These are phyloP conservation scores for Cryptococcus amylolentus DNA, from an alignment of 1,284 basidiomycete species.

Conservation along the genomic window DNA sequence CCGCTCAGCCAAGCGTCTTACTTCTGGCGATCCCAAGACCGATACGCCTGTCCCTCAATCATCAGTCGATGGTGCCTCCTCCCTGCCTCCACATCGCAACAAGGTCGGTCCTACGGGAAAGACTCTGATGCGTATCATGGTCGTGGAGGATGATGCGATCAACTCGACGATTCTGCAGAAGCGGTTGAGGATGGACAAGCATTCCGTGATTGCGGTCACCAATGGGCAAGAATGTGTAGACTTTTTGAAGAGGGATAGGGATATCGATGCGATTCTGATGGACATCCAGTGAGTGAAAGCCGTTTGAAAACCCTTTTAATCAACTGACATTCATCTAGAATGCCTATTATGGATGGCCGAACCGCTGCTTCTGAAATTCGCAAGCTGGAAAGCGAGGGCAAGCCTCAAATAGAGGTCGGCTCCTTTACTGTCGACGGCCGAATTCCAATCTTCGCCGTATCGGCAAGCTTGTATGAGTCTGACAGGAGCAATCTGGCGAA, in stretches of 20 bases:
- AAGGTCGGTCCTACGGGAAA: conserved; percentile 15
- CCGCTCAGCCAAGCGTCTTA: not conserved
- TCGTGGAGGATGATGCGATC: conserved; percentile 72
- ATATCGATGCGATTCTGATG: conserved; percentile 72
- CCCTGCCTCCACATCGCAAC: not conserved
- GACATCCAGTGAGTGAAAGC: conserved; percentile 66
- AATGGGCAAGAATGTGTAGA: conserved; percentile 77
- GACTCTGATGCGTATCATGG: conserved; percentile 58
- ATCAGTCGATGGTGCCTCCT: not conserved
- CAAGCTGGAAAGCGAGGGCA: conserved; percentile 54
- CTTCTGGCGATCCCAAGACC: not conserved
- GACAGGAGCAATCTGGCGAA: conserved; percentile 61
- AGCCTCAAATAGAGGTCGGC: conserved; percentile 7
- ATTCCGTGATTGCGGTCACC: conserved; percentile 63
- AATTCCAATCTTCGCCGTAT: conserved; percentile 79
- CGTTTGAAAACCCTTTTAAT: not conserved
- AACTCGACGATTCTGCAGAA: conserved; percentile 71
- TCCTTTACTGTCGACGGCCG: conserved; percentile 59
- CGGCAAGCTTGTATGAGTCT: conserved; percentile 66
- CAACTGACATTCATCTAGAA: conserved; percentile 52
- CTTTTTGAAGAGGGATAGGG: conserved; percentile 57
- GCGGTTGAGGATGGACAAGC: conserved; percentile 64
- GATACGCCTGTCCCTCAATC: not conserved
- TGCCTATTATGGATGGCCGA: conserved; percentile 78
- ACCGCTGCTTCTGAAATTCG: conserved; percentile 68